Evolutionary conservation across 225 moss, liverwort and hornwort species (phyloP), one percentile per base, ranked within the genome.

Genomic region (Pseudoscleropodium purum): DNA sequence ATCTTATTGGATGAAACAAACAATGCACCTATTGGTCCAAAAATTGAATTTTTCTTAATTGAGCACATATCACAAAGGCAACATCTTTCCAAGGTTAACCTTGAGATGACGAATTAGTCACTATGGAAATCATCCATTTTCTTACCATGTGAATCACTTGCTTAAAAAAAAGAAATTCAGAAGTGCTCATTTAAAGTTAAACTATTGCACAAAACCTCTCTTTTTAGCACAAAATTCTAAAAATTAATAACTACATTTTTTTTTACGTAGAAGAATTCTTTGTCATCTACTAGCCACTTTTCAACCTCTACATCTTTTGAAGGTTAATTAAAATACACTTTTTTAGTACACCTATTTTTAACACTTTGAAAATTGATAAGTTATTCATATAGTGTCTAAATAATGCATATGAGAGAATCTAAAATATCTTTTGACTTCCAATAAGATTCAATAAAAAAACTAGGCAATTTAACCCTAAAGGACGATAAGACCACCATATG

Each of bases 101-200:
- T 3, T 67, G 0, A 36, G 37, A 37, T 4, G 4, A 67, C 0
- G 0, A 2, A 3, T 6, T 5, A 1, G 2, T 20, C 2, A 6
- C 0, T 37, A 0, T 67, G 1, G 2, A 34, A 66, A 65, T 33
- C 34, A 66, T 66, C 1, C 7, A 0, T 34, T 34, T 18, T 18
- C 2, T 34, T 18, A 18, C 2, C 3, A 0, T 10, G 1, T 10
- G 34, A 66, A 66, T 66, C 1, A 34, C 33, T 65, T 65, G 18
- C 34, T 65, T 36, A 5, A 67, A 37, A 67, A 5, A 67, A 37
- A 67, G 8, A 20, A 11, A 5, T 36, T 36, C 36, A 18, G 19
- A 66, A 66, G 3, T 0, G 18, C 0, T 37, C 11, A 67, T 20
- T 67, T 1, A 6, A 37, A 19, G 20, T 11, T 11, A 20, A 67